phyloP scores from a whole-genome alignment of 129 eudicot species.

The Flaveria linearis region DNA sequence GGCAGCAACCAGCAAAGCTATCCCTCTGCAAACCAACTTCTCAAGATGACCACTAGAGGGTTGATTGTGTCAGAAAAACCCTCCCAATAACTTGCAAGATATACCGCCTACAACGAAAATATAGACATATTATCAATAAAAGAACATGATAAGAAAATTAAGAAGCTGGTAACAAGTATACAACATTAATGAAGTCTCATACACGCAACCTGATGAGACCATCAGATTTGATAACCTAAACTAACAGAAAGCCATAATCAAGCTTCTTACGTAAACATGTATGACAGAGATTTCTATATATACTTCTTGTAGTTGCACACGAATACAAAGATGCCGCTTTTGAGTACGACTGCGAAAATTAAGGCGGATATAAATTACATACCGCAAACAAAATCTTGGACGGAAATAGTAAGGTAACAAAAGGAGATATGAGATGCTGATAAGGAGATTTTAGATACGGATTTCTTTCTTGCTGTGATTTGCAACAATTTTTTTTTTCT shows the following conservation, averaged over 20 bases:
- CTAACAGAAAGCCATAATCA: background rate
- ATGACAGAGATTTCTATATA: background rate
- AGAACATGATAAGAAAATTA: background rate
- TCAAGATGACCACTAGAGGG: conserved; percentile 3
- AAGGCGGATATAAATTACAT: background rate
- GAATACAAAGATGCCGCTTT: no score
- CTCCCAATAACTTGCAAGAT: conserved; percentile 15
- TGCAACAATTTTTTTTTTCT: background rate
- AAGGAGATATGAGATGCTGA: background rate
- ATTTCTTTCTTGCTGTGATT: background rate
- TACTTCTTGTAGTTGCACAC: background rate
- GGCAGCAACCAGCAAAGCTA: conserved; percentile 19
- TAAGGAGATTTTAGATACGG: no score
- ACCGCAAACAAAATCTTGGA: background rate
- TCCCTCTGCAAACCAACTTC: background rate
- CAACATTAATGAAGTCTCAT: background rate
- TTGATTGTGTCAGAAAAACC: conserved; percentile 6
- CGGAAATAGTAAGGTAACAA: background rate
- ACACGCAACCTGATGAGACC: conserved; percentile 3
- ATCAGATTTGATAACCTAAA: conserved; percentile 14
- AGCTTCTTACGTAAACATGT: conserved; percentile 1
- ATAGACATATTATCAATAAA: conserved; percentile 4
- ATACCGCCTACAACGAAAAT: conserved; percentile 16
- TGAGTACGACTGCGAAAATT: background rate
- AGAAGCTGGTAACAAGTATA: background rate